A percentile compares a stretch with the other conserved stretches of the same genome.
Conservation (phyloP, 2,329 filamentous ascomycete genomes). For the Aspergillus sojae region DNA sequence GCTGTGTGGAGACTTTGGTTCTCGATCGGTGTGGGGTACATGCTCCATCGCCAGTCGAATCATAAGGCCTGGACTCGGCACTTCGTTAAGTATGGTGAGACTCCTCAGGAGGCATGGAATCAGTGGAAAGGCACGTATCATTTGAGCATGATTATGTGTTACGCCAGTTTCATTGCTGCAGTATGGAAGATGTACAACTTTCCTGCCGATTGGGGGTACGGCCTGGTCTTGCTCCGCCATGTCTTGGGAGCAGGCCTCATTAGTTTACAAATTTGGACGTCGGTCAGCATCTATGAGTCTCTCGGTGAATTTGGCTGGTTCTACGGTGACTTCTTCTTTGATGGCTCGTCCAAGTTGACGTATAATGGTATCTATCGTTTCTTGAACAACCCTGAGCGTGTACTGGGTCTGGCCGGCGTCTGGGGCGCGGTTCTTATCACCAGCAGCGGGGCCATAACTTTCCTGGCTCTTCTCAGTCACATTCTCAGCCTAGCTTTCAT, state of each 20-base stretch:
- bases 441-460: conserved; percentile 82
- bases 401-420: conserved; percentile 89
- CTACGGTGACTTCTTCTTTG: conserved; percentile 98
- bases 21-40: conserved; percentile 79
- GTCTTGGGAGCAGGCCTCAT: conserved; percentile 80
- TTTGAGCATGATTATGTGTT: conserved; percentile 86
- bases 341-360: conserved; percentile 82
- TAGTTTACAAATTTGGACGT: conserved; percentile 88
- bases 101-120: conserved; percentile 85
- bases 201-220: conserved; percentile 84
- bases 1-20: conserved; percentile 88
- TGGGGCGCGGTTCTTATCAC: conserved; percentile 96
- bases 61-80: conserved; percentile 95
- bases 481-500: conserved; percentile 84
- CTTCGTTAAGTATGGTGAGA: conserved; percentile 96
- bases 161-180: conserved; percentile 83
- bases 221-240: conserved; percentile 83
- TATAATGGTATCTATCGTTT: conserved; percentile 98
- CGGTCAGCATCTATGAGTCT: conserved; percentile 89
- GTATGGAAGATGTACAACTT: conserved; percentile 95
- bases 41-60: conserved; percentile 83
- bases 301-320: conserved; percentile 99
- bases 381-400: conserved; percentile 93
- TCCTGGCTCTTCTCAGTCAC: conserved; percentile 83
- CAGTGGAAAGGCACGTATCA: conserved; percentile 98